phyloP scores from a whole-genome alignment of 1,284 basidiomycete genomes.

The Ceratobasidium sp. region DNA sequence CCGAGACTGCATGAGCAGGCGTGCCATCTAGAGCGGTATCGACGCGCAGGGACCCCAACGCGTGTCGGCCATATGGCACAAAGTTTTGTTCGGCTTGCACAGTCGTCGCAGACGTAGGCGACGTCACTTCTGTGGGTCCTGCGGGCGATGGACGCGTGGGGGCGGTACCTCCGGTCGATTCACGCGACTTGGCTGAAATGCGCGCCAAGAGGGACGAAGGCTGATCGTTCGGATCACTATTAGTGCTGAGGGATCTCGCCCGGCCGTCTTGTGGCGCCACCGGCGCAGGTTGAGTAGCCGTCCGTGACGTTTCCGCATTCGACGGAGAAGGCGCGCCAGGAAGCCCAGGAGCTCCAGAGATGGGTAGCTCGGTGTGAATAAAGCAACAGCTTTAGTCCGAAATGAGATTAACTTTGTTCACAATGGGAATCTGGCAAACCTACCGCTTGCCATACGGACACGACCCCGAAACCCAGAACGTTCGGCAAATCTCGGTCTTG shows the following conservation, averaged over 20 bases:
- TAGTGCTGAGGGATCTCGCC: conserved; percentile 69
- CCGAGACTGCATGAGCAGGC: conserved; percentile 37
- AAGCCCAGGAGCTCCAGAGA: conserved; percentile 61
- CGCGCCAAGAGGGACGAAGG: conserved; percentile 74
- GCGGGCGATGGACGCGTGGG: conserved; percentile 19
- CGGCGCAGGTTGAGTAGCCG: conserved; percentile 15
- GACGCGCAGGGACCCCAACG: conserved; percentile 25
- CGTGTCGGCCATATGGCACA: conserved; percentile 31
- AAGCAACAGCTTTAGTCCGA: conserved; percentile 68
- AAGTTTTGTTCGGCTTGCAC: conserved; percentile 40
- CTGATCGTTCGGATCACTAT: conserved; percentile 70
- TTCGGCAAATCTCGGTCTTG: conserved; percentile 92
- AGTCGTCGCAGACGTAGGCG: conserved; percentile 34
- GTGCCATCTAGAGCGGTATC: conserved; percentile 25
- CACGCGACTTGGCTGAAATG: conserved; percentile 62
- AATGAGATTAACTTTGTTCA: conserved; percentile 6
- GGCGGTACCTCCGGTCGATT: conserved; percentile 21
- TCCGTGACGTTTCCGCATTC: conserved; percentile 22
- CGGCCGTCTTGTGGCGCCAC: conserved; percentile 55
- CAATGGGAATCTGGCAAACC: neutral
- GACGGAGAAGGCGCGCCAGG: conserved; percentile 56
- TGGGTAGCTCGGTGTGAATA: conserved; percentile 83
- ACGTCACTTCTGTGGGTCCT: conserved; percentile 26
- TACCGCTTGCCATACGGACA: conserved; percentile 85
- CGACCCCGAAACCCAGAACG: conserved; percentile 89